Percentiles rank a stretch among this genome's conserved stretches.
phyloP scores from a whole-genome alignment of 257 asterid genomes.

The Capsicum chinense region DNA sequence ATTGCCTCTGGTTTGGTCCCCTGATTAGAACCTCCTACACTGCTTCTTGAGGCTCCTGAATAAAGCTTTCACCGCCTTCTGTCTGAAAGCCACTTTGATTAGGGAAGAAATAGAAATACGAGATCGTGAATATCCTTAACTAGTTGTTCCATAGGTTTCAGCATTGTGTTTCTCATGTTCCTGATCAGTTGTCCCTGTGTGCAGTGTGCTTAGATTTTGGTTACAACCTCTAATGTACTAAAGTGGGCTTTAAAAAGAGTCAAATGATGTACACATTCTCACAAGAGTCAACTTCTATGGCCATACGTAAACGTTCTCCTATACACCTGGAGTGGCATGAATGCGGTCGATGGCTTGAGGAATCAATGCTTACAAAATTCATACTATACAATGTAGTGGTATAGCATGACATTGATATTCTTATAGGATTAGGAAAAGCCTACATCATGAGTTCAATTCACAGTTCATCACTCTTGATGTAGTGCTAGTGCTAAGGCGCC shows the following conservation, averaged over 20 bases:
- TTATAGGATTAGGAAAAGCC: no score
- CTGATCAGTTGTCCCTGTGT: neutral
- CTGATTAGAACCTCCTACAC: neutral
- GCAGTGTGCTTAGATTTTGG: neutral
- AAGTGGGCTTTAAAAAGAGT: neutral
- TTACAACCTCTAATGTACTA: neutral
- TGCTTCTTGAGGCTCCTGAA: neutral
- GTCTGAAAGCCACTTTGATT: neutral
- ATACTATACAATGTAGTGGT: neutral
- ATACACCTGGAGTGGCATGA: neutral
- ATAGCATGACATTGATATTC: neutral
- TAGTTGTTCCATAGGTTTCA: neutral
- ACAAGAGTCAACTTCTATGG: neutral
- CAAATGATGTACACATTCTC: neutral
- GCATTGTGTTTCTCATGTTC: neutral
- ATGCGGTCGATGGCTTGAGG: neutral
- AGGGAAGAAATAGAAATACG: neutral
- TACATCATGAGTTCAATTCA: neutral
- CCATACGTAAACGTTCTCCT: neutral
- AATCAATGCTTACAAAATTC: neutral
- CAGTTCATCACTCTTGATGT: neutral
- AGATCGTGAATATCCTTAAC: neutral
- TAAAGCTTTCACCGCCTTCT: neutral
- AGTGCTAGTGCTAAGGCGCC: neutral
- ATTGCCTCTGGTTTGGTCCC: slow-evolving; percentile 19